A percentile compares a stretch with the other conserved stretches of the same genome.
These are phyloP conservation scores for Trichophyton mentagrophytes DNA, from an alignment of 2,329 filamentous ascomycete species.

Conservation along the genomic window DNA sequence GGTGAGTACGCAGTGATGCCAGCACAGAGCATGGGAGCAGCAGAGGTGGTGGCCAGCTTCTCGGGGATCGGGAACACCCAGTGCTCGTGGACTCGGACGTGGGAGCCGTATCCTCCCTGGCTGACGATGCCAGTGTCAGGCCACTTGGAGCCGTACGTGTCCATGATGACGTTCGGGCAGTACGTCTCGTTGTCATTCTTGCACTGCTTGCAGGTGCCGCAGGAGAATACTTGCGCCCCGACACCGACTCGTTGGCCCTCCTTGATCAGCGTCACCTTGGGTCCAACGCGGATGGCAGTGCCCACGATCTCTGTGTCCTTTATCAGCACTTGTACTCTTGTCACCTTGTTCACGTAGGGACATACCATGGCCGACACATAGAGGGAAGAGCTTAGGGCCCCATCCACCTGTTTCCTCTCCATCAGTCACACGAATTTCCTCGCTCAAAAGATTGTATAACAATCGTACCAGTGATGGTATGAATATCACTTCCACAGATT, in stretches of 20 bases:
- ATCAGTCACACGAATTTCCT: neutral
- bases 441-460: slow-evolving; percentile 4
- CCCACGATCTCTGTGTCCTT: slow-evolving; percentile 49
- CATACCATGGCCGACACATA: slow-evolving; percentile 40
- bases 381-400: slow-evolving; percentile 38
- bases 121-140: slow-evolving; percentile 50
- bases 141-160: slow-evolving; percentile 32
- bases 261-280: slow-evolving; percentile 50
- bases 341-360: neutral
- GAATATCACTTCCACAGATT: slow-evolving; percentile 59
- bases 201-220: slow-evolving; percentile 52
- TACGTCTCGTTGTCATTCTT: slow-evolving; percentile 55
- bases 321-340: neutral
- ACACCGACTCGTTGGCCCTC: slow-evolving; percentile 53
- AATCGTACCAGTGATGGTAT: slow-evolving; percentile 45
- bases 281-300: slow-evolving; percentile 52
- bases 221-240: slow-evolving; percentile 53
- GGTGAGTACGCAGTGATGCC: slow-evolving; percentile 71
- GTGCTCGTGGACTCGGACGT: slow-evolving; percentile 65
- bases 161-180: slow-evolving; percentile 41
- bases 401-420: slow-evolving; percentile 36
- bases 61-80: slow-evolving; percentile 61
- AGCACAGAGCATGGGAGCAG: slow-evolving; percentile 73
- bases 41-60: slow-evolving; percentile 45
- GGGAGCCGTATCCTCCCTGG: slow-evolving; percentile 47